Percentiles rank a stretch among this genome's conserved stretches.
Evolutionary conservation across 225 moss, liverwort and hornwort species (phyloP).

Genomic region (Takakia lepidozioides): DNA sequence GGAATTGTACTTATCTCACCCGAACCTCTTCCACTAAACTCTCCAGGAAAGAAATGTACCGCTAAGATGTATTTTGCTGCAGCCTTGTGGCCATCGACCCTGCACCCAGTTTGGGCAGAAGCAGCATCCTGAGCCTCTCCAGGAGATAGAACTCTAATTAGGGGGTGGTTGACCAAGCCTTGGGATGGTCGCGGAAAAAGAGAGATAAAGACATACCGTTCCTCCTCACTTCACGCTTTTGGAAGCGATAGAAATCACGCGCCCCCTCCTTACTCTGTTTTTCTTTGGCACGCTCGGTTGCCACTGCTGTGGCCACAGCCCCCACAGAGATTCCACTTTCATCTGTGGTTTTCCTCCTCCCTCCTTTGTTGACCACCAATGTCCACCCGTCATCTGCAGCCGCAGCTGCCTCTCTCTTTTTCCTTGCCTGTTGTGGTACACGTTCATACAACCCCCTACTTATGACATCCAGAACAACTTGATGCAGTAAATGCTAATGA

Average conservation of each 20-base stretch:
- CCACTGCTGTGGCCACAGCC: constrained; percentile 65
- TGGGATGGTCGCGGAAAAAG: too few species aligned
- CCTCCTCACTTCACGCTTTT: constrained; percentile 76
- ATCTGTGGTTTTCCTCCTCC: constrained; percentile 82
- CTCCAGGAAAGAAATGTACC: too few species aligned
- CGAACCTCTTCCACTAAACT: too few species aligned
- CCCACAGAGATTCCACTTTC: constrained; percentile 72
- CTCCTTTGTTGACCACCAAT: constrained; percentile 71
- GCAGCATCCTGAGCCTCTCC: background rate
- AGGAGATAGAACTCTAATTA: too few species aligned
- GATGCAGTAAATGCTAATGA: too few species aligned
- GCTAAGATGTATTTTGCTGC: background rate
- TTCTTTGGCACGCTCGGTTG: constrained; percentile 53
- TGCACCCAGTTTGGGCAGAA: background rate
- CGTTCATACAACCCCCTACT: too few species aligned
- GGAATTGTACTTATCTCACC: too few species aligned
- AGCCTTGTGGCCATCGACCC: background rate
- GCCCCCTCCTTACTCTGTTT: constrained; percentile 50
- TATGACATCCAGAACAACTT: too few species aligned
- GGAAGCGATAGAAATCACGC: constrained; percentile 85
- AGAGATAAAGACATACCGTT: constrained; percentile 38
- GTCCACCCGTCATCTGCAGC: constrained; percentile 97
- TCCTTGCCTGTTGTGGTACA: too few species aligned
- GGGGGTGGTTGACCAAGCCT: too few species aligned
- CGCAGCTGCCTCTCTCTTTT: constrained; percentile 57